Base-by-base conservation (phyloP, 2,329 filamentous ascomycete species). In the Graphiopsis chlorocephala region DNA sequence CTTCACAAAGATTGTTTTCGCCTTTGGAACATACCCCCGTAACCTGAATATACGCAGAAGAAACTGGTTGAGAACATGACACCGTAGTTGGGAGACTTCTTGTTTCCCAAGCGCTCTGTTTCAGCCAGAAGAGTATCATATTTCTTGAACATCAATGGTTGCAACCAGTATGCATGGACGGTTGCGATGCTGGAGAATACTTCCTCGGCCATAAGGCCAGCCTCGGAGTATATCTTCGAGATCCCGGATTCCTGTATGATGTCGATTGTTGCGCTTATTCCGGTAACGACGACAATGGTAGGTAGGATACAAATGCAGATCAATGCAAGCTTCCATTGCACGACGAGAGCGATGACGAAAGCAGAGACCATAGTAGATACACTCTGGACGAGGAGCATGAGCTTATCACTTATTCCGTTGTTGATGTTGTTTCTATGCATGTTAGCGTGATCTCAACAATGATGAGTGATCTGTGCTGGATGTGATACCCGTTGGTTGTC, bases 161-260 rank as follows among this genome's bases (percentile, higher is more conserved):
- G 77, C 3, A 81, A 76, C 65, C 82, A 81, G 68, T 85, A 85
- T 0, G 81, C 81, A 56, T 79, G 77, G 10, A 85, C 80, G 0
- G 81, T 85, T 2, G 79, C 77, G 65, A 85, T 80, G 0, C 80
- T 82, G 8, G 77, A 78, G 45, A 85, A 76, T 0, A 82, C 80
- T 65, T 85, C 83, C 71, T 85, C 81, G 1, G 83, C 82, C 3
- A 85, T 72, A 7, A 77, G 74, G 1, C 77, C 79, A 4, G 80
- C 82, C 64, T 77, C 74, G 8, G 79, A 79, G 65, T 79, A 80
- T n/a, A 82, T 76, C 1, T 72, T 66, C 57, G 50, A 57, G n/a
- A 48, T 47, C 17, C 64, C 67, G 35, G 63, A 67, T 23, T 63
- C 55, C 42, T 64, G 53, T 5, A 50, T 56, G 23, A 50, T 50